These are phyloP conservation scores for Leccinum boreale DNA, from an alignment of 768 basidiomycete species.

Conservation along the genomic window DNA sequence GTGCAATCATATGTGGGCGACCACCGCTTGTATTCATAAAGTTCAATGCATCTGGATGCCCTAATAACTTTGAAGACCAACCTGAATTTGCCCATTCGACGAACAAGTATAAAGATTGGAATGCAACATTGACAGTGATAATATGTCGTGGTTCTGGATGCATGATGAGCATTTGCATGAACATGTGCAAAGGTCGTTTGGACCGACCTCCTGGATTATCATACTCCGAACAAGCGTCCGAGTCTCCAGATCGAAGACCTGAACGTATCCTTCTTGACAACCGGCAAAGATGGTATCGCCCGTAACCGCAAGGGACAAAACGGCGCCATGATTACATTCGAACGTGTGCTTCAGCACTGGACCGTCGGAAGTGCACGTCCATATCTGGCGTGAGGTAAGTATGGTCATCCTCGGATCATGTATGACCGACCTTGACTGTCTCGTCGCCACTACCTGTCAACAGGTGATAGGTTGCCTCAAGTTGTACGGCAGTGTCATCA, in stretches of 20 bases:
- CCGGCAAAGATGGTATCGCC: slow-evolving; percentile 88
- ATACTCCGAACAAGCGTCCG: slow-evolving; percentile 83
- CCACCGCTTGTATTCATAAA: slow-evolving; percentile 53
- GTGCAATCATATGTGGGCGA: slow-evolving; percentile 83
- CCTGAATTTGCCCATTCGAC: slow-evolving; percentile 69
- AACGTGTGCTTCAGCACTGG: slow-evolving; percentile 62
- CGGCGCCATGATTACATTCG: slow-evolving; percentile 71
- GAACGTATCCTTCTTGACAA: slow-evolving; percentile 91
- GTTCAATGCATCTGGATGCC: background rate
- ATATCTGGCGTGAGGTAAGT: slow-evolving; percentile 45
- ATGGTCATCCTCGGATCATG: background rate
- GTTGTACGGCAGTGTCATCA: slow-evolving; percentile 23
- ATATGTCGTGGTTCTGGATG: slow-evolving; percentile 68
- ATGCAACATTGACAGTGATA: slow-evolving; percentile 72
- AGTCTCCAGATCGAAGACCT: slow-evolving; percentile 88
- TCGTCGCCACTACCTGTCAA: slow-evolving; percentile 92
- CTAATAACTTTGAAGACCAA: slow-evolving; percentile 23
- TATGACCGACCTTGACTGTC: slow-evolving; percentile 64
- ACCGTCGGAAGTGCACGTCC: slow-evolving; percentile 50
- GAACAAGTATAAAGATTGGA: slow-evolving; percentile 64
- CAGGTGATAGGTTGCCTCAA: slow-evolving; percentile 42
- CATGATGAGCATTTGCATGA: background rate
- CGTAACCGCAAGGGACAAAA: slow-evolving; percentile 71
- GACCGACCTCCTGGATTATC: slow-evolving; percentile 72
- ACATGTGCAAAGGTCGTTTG: background rate